Evolutionary conservation across 2,329 filamentous ascomycete species (phyloP).

Genomic region (Drechslerella dactyloides): DNA sequence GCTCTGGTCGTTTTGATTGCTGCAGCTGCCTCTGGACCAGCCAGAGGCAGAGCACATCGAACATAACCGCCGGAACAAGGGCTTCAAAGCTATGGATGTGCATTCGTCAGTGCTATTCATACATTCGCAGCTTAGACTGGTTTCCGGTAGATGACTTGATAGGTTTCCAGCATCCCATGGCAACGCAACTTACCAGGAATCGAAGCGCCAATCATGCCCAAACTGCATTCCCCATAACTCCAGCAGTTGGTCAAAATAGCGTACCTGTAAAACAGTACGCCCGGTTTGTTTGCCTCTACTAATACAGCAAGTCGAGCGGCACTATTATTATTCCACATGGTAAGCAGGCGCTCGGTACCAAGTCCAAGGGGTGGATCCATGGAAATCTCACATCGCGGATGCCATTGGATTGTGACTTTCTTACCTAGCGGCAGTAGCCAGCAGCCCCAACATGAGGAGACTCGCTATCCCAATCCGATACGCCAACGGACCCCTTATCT

Average conservation of each 20-base stretch:
- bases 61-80: constrained; percentile 23
- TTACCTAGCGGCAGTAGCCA: constrained; percentile 39
- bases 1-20: constrained; percentile 8
- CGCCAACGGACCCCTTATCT: constrained; percentile 19
- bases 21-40: constrained; percentile 17
- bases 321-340: constrained; percentile 14
- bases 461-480: constrained; percentile 25
- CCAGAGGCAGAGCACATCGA: neutral
- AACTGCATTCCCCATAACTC: constrained; percentile 33
- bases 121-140: neutral
- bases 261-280: constrained; percentile 18
- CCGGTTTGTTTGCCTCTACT: constrained; percentile 13
- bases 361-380: no score
- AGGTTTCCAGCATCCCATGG: neutral
- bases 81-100: constrained; percentile 30
- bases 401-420: neutral
- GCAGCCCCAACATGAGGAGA: constrained; percentile 28
- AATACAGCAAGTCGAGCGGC: constrained; percentile 21
- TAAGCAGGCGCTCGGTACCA: neutral
- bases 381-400: neutral
- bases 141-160: neutral
- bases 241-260: constrained; percentile 14
- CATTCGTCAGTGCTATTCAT: no score
- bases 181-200: constrained; percentile 22
- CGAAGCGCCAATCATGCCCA: constrained; percentile 41